Percentiles rank a stretch among this genome's conserved stretches.
Conservation (phyloP, 495 filamentous ascomycete genomes). For the Copromyces sp. region DNA sequence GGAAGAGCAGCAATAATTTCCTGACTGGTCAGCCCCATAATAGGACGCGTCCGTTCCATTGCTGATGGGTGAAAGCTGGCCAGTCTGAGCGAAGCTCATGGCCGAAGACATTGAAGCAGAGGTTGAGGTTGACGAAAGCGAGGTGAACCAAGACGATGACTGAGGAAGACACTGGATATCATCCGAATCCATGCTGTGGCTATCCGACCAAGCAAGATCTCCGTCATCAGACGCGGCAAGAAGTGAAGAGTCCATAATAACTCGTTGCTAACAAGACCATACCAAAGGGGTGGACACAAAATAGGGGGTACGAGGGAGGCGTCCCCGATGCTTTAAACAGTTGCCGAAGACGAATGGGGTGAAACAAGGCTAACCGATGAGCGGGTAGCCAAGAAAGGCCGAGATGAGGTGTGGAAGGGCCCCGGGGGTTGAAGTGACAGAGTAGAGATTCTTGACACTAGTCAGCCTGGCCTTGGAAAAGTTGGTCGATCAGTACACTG, state of each 20-base stretch:
- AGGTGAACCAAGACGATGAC: slow-evolving; percentile 28
- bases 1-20: slow-evolving; percentile 11
- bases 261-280: slow-evolving; percentile 33
- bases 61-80: slow-evolving; percentile 42
- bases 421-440: not conserved
- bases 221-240: slow-evolving; percentile 31
- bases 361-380: not conserved
- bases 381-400: slow-evolving; percentile 2
- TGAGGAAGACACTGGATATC: slow-evolving; percentile 26
- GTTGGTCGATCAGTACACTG: not conserved
- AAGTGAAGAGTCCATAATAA: slow-evolving; percentile 36
- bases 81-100: slow-evolving; percentile 24
- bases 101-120: slow-evolving; percentile 13
- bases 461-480: not conserved
- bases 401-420: slow-evolving; percentile 2
- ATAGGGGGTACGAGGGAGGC: slow-evolving; percentile 3
- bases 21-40: slow-evolving; percentile 14
- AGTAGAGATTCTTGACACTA: slow-evolving; percentile 4
- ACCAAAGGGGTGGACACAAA: slow-evolving; percentile 14
- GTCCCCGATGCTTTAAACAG: slow-evolving; percentile 8
- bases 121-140: slow-evolving; percentile 15
- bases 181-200: slow-evolving; percentile 34
- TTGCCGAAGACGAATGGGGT: not conserved
- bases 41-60: slow-evolving; percentile 32
- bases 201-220: slow-evolving; percentile 33